phyloP scores from a whole-genome alignment of 192 early-diverging fungal genomes.

The Coemansia sp. region DNA sequence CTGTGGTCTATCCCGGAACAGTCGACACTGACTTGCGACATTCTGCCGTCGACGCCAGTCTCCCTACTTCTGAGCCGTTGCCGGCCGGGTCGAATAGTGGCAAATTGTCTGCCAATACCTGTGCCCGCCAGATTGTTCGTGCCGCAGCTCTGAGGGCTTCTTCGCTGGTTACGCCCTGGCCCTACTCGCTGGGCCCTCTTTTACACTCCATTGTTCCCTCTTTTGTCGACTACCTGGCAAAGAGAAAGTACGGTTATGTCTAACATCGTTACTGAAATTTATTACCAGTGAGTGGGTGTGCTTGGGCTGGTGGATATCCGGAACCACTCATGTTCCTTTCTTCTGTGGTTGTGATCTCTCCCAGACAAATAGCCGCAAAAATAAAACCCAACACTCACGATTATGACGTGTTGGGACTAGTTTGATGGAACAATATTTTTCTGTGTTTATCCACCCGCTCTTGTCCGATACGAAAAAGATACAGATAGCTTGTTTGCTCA shows the following conservation, averaged over 20 bases:
- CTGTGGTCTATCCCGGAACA: conserved; percentile 68
- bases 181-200: conserved; percentile 53
- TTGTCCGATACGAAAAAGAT: no score
- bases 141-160: conserved; percentile 51
- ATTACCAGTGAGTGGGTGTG: no score
- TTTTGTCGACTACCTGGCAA: conserved; percentile 64
- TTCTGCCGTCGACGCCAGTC: conserved; percentile 59
- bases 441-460: conserved; percentile 8
- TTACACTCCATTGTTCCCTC: conserved; percentile 56
- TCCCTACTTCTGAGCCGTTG: not conserved
- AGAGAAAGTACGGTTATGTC: conserved; percentile 63
- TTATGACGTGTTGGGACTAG: no score
- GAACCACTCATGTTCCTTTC: no score
- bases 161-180: conserved; percentile 63
- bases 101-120: conserved; percentile 58
- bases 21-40: conserved; percentile 70
- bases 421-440: not conserved
- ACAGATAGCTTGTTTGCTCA: no score
- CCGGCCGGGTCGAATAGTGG: conserved; percentile 52
- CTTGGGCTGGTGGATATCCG: no score
- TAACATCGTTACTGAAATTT: no score
- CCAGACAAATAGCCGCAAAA: no score
- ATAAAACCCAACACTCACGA: no score
- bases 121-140: conserved; percentile 62
- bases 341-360: no score